A percentile compares a stretch with the other conserved stretches of the same genome.
Evolutionary conservation across 2,329 filamentous ascomycete species (phyloP).

Genomic region (Scedosporium apiospermum): DNA sequence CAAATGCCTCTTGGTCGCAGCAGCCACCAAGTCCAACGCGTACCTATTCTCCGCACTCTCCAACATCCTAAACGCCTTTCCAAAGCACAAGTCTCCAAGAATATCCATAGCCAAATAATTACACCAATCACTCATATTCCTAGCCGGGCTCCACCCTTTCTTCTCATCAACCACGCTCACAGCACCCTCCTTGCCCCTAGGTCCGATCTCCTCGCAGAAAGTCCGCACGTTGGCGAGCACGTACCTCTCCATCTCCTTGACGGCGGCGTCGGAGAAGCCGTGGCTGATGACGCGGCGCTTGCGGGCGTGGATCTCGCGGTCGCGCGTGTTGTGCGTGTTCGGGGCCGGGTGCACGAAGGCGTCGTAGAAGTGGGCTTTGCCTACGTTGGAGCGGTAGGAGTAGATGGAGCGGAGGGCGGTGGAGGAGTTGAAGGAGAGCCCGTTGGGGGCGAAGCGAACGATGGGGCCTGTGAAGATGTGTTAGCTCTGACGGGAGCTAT

Average conservation of each 20-base stretch:
- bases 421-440: slow-evolving; percentile 66
- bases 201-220: slow-evolving; percentile 51
- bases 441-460: slow-evolving; percentile 72
- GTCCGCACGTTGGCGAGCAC: slow-evolving; percentile 57
- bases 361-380: slow-evolving; percentile 65
- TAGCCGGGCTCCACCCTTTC: slow-evolving; percentile 47
- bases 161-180: slow-evolving; percentile 25
- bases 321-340: slow-evolving; percentile 65
- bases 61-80: slow-evolving; percentile 54
- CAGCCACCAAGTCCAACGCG: slow-evolving; percentile 56
- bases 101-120: slow-evolving; percentile 56
- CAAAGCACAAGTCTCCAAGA: slow-evolving; percentile 50
- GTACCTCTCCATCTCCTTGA: slow-evolving; percentile 60
- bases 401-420: slow-evolving; percentile 59
- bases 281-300: slow-evolving; percentile 65
- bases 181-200: slow-evolving; percentile 18
- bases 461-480: slow-evolving; percentile 34
- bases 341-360: slow-evolving; percentile 61
- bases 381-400: slow-evolving; percentile 52
- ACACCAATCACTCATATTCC: slow-evolving; percentile 56
- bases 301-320: slow-evolving; percentile 58
- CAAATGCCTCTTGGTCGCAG: slow-evolving; percentile 58
- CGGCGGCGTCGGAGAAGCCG: slow-evolving; percentile 57
- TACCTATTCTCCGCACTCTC: slow-evolving; percentile 52
- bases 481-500: slow-evolving; percentile 2